Evolutionary conservation across 1,284 basidiomycete genomes (phyloP).

Genomic region (Schizophyllum commune): DNA sequence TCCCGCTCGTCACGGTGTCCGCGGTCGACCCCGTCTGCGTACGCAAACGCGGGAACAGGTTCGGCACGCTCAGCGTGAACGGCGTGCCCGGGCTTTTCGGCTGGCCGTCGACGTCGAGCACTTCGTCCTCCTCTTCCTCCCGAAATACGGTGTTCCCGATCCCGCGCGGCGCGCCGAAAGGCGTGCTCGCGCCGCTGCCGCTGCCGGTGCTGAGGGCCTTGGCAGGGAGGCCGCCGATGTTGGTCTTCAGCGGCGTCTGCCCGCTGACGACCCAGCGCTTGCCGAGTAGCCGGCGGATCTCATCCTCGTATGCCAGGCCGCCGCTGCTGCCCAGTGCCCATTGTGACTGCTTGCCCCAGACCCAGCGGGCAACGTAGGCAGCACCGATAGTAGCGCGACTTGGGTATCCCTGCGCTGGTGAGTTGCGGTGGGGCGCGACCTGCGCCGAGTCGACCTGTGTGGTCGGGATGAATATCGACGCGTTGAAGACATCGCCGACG

Average conservation of each 20-base stretch:
- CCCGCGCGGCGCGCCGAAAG: conserved; percentile 39
- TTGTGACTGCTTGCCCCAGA: conserved; percentile 62
- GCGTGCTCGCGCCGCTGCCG: conserved; percentile 54
- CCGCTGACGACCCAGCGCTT: conserved; percentile 65
- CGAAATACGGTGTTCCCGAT: conserved; percentile 55
- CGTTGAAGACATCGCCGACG: conserved; percentile 72
- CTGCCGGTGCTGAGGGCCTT: conserved; percentile 21
- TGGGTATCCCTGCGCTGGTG: conserved; percentile 59
- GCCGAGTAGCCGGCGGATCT: conserved; percentile 56
- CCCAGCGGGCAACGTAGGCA: conserved; percentile 73
- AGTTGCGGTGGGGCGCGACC: conserved; percentile 62
- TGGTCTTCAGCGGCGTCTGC: conserved; percentile 47
- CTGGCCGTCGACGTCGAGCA: conserved; percentile 16
- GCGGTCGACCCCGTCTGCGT: conserved; percentile 44
- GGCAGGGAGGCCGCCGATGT: conserved; percentile 32
- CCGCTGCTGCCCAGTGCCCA: conserved; percentile 24
- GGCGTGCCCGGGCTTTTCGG: not conserved
- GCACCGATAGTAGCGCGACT: conserved; percentile 61
- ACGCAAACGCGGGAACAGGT: conserved; percentile 18
- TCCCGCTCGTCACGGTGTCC: conserved; percentile 31
- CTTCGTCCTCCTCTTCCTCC: conserved; percentile 71
- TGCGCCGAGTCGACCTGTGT: conserved; percentile 71
- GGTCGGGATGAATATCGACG: conserved; percentile 61
- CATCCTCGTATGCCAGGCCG: conserved; percentile 66
- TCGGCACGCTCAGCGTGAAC: conserved; percentile 8